A percentile compares a stretch with the other conserved stretches of the same genome.
Conservation (phyloP, 331 rosid species). For the Pyrus hybrid region DNA sequence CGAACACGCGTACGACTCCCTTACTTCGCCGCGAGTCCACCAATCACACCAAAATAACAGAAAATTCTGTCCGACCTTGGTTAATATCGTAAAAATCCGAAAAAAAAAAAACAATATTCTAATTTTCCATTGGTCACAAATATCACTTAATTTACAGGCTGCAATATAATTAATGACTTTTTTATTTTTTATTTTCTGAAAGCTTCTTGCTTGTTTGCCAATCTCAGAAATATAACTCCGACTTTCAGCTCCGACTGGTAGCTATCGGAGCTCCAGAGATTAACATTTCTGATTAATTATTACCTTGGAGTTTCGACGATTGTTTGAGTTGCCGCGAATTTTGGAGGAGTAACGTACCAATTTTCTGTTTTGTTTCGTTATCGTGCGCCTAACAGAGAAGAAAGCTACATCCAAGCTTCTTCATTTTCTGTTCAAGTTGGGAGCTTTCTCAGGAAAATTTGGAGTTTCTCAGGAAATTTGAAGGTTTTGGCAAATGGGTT, state of each 20-base stretch:
- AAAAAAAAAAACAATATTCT: too few species aligned
- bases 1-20: not conserved
- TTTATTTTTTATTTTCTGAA: not conserved
- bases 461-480: conserved; percentile 11
- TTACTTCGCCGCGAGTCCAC: too few species aligned
- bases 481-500: conserved; percentile 34
- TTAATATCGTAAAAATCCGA: too few species aligned
- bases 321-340: not conserved
- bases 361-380: not conserved
- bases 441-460: not conserved
- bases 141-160: too few species aligned
- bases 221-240: not conserved
- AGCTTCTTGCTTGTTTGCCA: not conserved
- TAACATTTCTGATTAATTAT: not conserved
- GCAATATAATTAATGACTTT: too few species aligned
- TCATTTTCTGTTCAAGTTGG: not conserved
- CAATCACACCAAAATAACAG: too few species aligned
- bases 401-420: not conserved
- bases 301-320: not conserved
- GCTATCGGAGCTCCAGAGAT: not conserved
- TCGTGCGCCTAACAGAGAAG: not conserved
- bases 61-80: too few species aligned
- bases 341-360: not conserved
- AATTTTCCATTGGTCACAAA: too few species aligned
- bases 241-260: conserved; percentile 8